Base-by-base conservation (phyloP, 441 rosid species). In the Pelargonium australe region DNA sequence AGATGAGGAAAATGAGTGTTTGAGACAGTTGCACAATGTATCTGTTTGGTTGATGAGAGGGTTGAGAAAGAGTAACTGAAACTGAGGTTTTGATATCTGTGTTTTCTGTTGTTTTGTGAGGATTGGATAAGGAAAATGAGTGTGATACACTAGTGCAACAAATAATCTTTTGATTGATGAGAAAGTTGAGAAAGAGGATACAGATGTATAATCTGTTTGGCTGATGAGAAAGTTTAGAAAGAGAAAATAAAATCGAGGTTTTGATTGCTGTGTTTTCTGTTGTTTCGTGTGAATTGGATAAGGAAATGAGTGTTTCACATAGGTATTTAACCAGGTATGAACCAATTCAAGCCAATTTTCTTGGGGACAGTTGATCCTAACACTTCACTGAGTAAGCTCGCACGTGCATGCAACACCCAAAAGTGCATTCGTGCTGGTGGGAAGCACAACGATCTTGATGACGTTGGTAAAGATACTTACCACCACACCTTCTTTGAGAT, bases 391-490 rank as follows among this genome's bases (percentile, higher is more conserved):
- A 89, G 98, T 74, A 95, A 89, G 74, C 85, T 92, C 14, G 71
- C 78, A 0, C 85, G 98, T 10, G 95, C 97, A 3, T 92, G 82
- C 84, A 89, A 95, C 82, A 92, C 96, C 14, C 99, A 95, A 69
- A 95, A 92, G 87, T 95, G 98, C 69, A 95, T 95, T 49, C 92
- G 97, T 2, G 99, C 99, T 1, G 99, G 99, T 43, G 98, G 98
- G 47, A 95, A 95, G 77, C 99, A 95, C 77, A 95, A 47, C 2
- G n/a, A 47, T 47, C 53, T 47, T 47, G 53, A 47, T 10, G 53
- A 10, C 12, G 53, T n/a, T 2, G 99, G 99, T 44, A 92, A 95
- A 77, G 99, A 95, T 69, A 95, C 99, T 20, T 92, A 95, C 75
- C 98, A 95, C 76, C 98, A 95, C 68, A 95, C 98, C 13, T 95